These are phyloP conservation scores for Lepidium aucheri DNA, from an alignment of 345 rosid genomes.

Conservation along the genomic window DNA sequence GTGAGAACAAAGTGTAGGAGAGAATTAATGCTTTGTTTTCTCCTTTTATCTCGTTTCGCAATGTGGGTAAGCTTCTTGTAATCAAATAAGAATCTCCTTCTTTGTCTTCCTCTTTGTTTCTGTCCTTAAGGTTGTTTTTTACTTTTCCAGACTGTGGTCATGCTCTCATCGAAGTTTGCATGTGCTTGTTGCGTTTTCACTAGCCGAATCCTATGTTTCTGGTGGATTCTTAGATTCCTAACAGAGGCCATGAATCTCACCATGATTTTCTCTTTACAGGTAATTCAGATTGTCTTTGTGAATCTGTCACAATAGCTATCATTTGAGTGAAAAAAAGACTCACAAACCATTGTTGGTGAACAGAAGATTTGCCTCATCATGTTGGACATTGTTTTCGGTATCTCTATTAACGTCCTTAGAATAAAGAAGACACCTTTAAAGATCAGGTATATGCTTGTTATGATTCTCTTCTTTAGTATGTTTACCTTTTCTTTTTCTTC, in stretches of 20 bases:
- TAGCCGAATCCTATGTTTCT: slow-evolving; percentile 45
- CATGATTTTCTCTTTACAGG: slow-evolving; percentile 29
- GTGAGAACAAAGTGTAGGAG: slow-evolving; percentile 30
- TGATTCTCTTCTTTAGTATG: not conserved
- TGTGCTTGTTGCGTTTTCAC: slow-evolving; percentile 32
- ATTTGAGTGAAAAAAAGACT: not conserved
- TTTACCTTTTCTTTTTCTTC: not conserved
- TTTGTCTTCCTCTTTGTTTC: not conserved
- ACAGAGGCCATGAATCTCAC: slow-evolving; percentile 41
- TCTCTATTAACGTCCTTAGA: slow-evolving; percentile 51
- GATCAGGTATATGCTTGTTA: slow-evolving; percentile 37
- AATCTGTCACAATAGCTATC: not conserved
- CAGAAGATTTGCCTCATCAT: slow-evolving; percentile 41
- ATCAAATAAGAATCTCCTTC: not conserved
- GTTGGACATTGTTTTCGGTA: slow-evolving; percentile 52
- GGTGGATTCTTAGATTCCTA: slow-evolving; percentile 63
- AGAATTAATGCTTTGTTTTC: slow-evolving; percentile 42
- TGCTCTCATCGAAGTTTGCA: slow-evolving; percentile 35
- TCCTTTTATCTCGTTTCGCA: slow-evolving; percentile 38
- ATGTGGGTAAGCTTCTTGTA: slow-evolving; percentile 60
- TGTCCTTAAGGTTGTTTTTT: not conserved
- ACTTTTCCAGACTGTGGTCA: slow-evolving; percentile 35
- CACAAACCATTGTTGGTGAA: not conserved
- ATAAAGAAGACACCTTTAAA: slow-evolving; percentile 24
- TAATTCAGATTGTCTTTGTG: slow-evolving; percentile 16